Conservation (phyloP, 2,329 filamentous ascomycete species). For the Colletotrichum higginsianum region DNA sequence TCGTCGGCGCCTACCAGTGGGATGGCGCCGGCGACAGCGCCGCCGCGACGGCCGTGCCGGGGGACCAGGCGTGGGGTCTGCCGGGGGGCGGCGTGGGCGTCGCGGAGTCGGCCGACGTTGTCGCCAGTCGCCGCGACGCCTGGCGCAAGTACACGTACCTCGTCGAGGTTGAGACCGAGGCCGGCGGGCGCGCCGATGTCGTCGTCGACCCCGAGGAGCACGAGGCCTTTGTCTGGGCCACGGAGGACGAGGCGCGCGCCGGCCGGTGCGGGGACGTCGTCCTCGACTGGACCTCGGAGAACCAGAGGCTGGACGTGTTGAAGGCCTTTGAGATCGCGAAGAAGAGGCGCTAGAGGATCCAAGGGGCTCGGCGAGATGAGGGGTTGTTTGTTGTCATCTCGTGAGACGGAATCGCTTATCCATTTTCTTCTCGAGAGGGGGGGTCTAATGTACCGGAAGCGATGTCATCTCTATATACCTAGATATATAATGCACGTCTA, state of each 20-base stretch:
- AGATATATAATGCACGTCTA: neutral
- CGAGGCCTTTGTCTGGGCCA: conserved; percentile 55
- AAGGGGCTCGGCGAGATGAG: no score
- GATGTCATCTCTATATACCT: neutral
- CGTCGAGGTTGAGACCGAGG: conserved; percentile 50
- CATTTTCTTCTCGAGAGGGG: no score
- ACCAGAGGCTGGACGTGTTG: conserved; percentile 40
- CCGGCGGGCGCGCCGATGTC: conserved; percentile 11
- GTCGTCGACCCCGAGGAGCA: conserved; percentile 58
- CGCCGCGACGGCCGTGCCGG: conserved; percentile 39
- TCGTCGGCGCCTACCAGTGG: conserved; percentile 50
- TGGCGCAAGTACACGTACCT: conserved; percentile 56
- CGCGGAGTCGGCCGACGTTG: neutral
- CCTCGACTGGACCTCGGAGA: conserved; percentile 42
- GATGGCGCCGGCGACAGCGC: conserved; percentile 26
- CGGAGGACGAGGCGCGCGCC: conserved; percentile 54
- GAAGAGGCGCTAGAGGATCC: neutral
- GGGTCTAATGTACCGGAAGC: no score
- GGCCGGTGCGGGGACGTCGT: conserved; percentile 12
- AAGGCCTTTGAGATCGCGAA: conserved; percentile 34
- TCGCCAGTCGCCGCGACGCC: conserved; percentile 1
- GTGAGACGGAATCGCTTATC: neutral
- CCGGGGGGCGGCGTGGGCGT: conserved; percentile 29
- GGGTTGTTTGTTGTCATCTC: neutral
- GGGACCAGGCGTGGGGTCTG: conserved; percentile 26